These are phyloP conservation scores for Neonectria faginata DNA, from an alignment of 2,329 filamentous ascomycete species.

Conservation along the genomic window DNA sequence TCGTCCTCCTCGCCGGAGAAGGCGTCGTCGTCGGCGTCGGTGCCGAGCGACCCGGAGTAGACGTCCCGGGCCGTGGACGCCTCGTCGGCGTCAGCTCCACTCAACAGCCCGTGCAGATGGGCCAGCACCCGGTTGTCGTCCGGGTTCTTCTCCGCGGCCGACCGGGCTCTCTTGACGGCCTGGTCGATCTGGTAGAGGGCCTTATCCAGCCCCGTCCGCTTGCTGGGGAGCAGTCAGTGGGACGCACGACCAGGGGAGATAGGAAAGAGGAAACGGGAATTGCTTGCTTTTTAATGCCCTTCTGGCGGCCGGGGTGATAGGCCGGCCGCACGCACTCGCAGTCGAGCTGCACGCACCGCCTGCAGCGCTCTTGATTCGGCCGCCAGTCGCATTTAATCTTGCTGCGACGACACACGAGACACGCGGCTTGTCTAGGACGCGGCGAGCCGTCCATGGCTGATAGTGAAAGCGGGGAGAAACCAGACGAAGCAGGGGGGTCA, in stretches of 20 bases:
- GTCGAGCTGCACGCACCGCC: conserved; percentile 69
- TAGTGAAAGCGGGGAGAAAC: background rate
- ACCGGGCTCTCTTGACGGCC: conserved; percentile 68
- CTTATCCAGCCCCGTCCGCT: conserved; percentile 79
- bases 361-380: conserved; percentile 64
- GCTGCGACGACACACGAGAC: conserved; percentile 72
- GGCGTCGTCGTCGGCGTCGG: conserved; percentile 46
- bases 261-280: no score
- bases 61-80: conserved; percentile 32
- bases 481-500: background rate
- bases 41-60: conserved; percentile 24
- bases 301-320: conserved; percentile 79
- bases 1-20: conserved; percentile 51
- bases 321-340: conserved; percentile 75
- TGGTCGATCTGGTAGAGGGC: conserved; percentile 80
- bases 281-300: conserved; percentile 79
- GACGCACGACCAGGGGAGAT: no score
- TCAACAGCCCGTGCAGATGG: conserved; percentile 57
- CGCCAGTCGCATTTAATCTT: conserved; percentile 76
- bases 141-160: conserved; percentile 54
- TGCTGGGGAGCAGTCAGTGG: conserved; percentile 59
- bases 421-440: conserved; percentile 62
- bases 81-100: conserved; percentile 42
- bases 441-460: conserved; percentile 41
- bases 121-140: conserved; percentile 61